Conservation (phyloP, 306 rosid species). For the Vicia sativa region DNA sequence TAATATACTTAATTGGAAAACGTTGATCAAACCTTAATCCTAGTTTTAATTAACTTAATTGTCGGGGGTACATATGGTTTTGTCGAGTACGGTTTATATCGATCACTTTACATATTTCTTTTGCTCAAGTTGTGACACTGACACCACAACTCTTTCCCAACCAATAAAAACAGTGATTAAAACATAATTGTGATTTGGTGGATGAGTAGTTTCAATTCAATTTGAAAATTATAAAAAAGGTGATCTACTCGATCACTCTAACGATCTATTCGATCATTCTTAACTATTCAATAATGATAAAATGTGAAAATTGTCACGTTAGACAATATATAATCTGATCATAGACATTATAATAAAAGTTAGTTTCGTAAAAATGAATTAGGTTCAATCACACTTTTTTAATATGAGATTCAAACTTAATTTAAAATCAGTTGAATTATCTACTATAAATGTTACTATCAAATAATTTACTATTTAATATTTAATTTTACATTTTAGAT, state of each 20-base stretch:
- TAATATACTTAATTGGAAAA: not conserved
- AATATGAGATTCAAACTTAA: too few species aligned
- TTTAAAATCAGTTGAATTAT: too few species aligned
- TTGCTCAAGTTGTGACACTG: slow-evolving; percentile 35
- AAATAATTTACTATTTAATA: too few species aligned
- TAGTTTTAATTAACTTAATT: slow-evolving; percentile 28
- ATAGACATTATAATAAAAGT: too few species aligned
- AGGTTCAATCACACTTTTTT: too few species aligned
- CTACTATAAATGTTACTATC: too few species aligned
- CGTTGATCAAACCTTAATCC: slow-evolving; percentile 26
- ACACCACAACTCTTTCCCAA: slow-evolving; percentile 40
- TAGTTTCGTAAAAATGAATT: too few species aligned
- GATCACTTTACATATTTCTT: too few species aligned
- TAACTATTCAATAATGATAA: not conserved
- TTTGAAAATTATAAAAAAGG: not conserved
- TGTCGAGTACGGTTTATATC: slow-evolving; percentile 26
- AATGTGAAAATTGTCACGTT: too few species aligned
- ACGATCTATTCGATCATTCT: not conserved
- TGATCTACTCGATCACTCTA: not conserved
- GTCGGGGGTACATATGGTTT: slow-evolving; percentile 30
- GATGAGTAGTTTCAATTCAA: slow-evolving; percentile 31
- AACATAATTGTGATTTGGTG: slow-evolving; percentile 35
- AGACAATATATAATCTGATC: too few species aligned
- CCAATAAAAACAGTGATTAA: slow-evolving; percentile 40
- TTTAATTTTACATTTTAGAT: too few species aligned